Evolutionary conservation across 352 stramenopile species (phyloP).

Genomic region (Globisporangium viniferum): DNA sequence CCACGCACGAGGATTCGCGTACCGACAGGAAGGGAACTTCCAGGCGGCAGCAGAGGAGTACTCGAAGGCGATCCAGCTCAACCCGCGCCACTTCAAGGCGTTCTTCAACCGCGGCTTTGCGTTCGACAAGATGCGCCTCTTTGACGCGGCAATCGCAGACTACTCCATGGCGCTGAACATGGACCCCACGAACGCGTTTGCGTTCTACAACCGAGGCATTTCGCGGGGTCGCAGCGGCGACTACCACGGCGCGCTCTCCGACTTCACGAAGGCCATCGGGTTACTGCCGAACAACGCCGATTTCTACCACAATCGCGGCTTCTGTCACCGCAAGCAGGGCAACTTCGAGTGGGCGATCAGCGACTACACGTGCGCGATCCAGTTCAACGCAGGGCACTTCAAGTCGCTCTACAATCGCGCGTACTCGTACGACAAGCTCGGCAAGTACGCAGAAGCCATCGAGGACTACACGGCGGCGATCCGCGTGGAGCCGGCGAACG

Average conservation of each 20-base stretch:
- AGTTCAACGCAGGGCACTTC: constrained; percentile 73
- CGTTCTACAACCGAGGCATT: constrained; percentile 84
- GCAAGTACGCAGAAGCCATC: constrained; percentile 57
- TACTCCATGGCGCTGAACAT: constrained; percentile 70
- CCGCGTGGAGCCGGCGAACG: constrained; percentile 60
- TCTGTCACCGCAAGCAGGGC: constrained; percentile 80
- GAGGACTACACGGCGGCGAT: constrained; percentile 78
- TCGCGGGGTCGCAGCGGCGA: constrained; percentile 80
- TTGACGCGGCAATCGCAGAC: constrained; percentile 75
- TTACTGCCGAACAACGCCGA: constrained; percentile 71
- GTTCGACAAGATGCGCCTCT: constrained; percentile 74
- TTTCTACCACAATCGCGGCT: constrained; percentile 84
- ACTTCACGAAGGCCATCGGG: constrained; percentile 81
- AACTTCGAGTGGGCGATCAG: constrained; percentile 74
- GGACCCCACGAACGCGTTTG: constrained; percentile 72
- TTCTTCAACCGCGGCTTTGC: constrained; percentile 89
- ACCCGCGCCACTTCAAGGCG: constrained; percentile 85
- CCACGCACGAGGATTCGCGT: constrained; percentile 64
- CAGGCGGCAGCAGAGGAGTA: constrained; percentile 75
- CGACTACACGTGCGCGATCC: constrained; percentile 75
- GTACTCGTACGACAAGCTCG: constrained; percentile 85
- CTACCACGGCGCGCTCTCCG: constrained; percentile 73
- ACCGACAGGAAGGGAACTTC: constrained; percentile 82
- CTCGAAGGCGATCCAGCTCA: constrained; percentile 62
- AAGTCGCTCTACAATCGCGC: constrained; percentile 89